Percentiles rank a stretch among this genome's conserved stretches.
These are phyloP conservation scores for Talaromyces amestolkiae DNA, from an alignment of 2,329 filamentous ascomycete genomes.

Conservation along the genomic window DNA sequence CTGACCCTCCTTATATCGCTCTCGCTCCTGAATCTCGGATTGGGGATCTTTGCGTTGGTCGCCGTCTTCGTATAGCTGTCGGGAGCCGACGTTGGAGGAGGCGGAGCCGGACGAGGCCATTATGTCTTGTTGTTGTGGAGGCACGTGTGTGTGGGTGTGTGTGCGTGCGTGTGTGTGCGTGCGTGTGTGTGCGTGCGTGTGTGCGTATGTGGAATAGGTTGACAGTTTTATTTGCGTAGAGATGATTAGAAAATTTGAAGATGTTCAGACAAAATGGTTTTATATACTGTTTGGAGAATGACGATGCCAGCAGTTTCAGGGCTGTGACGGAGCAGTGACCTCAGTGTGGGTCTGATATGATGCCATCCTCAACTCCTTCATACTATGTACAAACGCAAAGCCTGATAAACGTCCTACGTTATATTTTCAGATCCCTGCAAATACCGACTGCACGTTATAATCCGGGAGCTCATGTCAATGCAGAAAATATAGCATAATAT, in stretches of 20 bases:
- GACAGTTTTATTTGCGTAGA: too few relatives aligned
- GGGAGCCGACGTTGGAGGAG: slow-evolving; percentile 64
- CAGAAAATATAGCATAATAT: neutral
- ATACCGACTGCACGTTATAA: neutral
- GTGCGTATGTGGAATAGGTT: too few relatives aligned
- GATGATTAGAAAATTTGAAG: neutral
- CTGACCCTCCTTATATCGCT: slow-evolving; percentile 70
- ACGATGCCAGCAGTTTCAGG: neutral
- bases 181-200: too few relatives aligned
- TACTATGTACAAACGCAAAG: neutral
- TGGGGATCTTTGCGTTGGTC: slow-evolving; percentile 68
- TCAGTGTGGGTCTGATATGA: slow-evolving; percentile 19
- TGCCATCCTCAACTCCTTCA: neutral
- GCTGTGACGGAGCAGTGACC: slow-evolving; percentile 14
- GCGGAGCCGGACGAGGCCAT: slow-evolving; percentile 4
- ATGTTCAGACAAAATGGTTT: neutral
- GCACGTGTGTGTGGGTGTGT: too few relatives aligned
- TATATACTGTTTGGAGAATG: neutral
- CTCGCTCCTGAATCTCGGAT: slow-evolving; percentile 51
- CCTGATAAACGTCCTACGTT: too few relatives aligned
- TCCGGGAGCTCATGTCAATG: neutral
- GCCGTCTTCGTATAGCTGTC: slow-evolving; percentile 68
- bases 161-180: too few relatives aligned
- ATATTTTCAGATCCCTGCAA: neutral
- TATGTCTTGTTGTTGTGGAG: too few relatives aligned